Base-by-base conservation (phyloP, 192 early-diverging fungal species). In the Linnemannia zychae region DNA sequence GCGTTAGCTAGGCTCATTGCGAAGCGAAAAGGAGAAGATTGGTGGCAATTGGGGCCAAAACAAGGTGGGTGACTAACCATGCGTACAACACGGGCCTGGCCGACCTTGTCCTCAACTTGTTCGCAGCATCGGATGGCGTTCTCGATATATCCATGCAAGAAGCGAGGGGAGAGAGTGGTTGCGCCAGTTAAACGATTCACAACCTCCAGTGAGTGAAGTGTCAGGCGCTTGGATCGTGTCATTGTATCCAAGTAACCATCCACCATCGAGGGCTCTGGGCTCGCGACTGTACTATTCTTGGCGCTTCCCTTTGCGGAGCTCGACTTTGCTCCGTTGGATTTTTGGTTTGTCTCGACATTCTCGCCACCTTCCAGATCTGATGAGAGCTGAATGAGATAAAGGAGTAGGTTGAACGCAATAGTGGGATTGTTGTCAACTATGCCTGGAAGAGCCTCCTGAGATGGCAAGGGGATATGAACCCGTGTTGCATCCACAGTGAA, bases 41-140 rank as follows among this genome's bases (percentile, higher is more conserved):
- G 38, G 67, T 38, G 18, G 37, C 38, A 69, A 33, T 31, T 31
- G 57, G 57, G 28, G 28, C 12, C 18, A 20, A 44, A 12, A 31
- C 24, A 16, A 46, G 13, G 7, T 50, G 22, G 5, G 18, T 2
- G 68, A 74, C 80, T 63, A 77, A 88, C 88, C 88, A 88, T 79
- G 37, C 88, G 88, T n/a, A 88, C 88, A 33, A 86, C 84, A 24
- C 88, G 83, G 31, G 80, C 83, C 52, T 88, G 88, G 65, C 79
- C 81, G 12, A 81, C 74, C 49, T 86, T 85, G 57, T 88, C 88
- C 16, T 88, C 88, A 7, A 88, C 81, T 28, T 83, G 53, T 49
- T 88, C 88, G 40, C 88, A 88, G 68, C 82, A 86, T 38, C 88
- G 84, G 52, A 88, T 82, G 1, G 84, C 84, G 22, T 86, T 88